Percentiles rank a stretch among this genome's conserved stretches.
phyloP scores from a whole-genome alignment of 2,329 filamentous ascomycete genomes.

The Ceratocystis smalleyi region DNA sequence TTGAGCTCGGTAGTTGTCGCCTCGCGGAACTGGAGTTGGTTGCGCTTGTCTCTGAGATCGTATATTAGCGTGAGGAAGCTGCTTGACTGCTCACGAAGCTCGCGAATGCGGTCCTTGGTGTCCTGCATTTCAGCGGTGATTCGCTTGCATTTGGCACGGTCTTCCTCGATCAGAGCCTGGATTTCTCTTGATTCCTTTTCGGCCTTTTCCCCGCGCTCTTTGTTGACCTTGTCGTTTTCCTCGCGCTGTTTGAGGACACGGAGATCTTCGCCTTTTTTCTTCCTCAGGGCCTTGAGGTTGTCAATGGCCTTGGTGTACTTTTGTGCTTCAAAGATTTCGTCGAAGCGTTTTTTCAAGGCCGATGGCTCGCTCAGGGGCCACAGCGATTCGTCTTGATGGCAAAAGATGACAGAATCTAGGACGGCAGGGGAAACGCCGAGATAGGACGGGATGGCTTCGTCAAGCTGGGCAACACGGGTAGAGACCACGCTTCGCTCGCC shows the following conservation, averaged over 20 bases:
- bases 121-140: conserved; percentile 47
- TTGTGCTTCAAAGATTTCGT: conserved; percentile 92
- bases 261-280: conserved; percentile 65
- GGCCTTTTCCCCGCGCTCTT: conserved; percentile 62
- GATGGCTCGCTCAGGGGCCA: conserved; percentile 90
- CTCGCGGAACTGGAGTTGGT: conserved; percentile 55
- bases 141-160: conserved; percentile 42
- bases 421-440: conserved; percentile 83
- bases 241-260: conserved; percentile 59
- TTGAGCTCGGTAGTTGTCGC: conserved; percentile 55
- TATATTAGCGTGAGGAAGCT: conserved; percentile 61
- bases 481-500: conserved; percentile 69
- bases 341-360: conserved; percentile 80
- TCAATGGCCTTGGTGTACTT: conserved; percentile 97
- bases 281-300: conserved; percentile 74
- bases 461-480: conserved; percentile 63
- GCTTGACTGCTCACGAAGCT: conserved; percentile 57
- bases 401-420: conserved; percentile 91
- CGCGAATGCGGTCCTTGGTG: conserved; percentile 40
- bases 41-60: conserved; percentile 58
- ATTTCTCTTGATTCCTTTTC: conserved; percentile 51
- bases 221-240: conserved; percentile 63
- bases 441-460: conserved; percentile 68
- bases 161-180: conserved; percentile 47
- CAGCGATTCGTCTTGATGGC: conserved; percentile 91